phyloP scores from a whole-genome alignment of 805 yeast species.

The Teunomyces cretensis region DNA sequence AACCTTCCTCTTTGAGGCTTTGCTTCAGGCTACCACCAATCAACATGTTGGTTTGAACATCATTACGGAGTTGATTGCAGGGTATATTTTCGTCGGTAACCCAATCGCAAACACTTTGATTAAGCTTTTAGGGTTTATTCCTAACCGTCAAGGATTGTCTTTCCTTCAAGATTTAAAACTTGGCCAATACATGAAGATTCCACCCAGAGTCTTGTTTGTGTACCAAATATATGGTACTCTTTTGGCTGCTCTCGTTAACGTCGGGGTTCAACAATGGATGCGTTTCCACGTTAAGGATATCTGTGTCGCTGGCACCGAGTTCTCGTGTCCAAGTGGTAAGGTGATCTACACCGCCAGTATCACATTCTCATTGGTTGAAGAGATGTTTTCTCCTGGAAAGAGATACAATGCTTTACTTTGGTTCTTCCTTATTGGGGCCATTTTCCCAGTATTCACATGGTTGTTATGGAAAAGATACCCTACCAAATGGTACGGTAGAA shows the following conservation, averaged over 20 bases:
- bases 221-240: conserved; percentile 19
- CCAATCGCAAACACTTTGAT: conserved; percentile 20
- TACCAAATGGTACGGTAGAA: conserved; percentile 18
- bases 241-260: conserved; percentile 20
- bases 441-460: conserved; percentile 21
- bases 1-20: conserved; percentile 17
- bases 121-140: conserved; percentile 18
- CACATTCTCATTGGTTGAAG: conserved; percentile 40
- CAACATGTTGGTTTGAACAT: conserved; percentile 19
- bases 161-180: conserved; percentile 18
- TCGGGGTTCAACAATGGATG: conserved; percentile 25
- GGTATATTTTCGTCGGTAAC: conserved; percentile 17
- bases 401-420: conserved; percentile 28
- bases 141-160: conserved; percentile 18
- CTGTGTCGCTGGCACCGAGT: conserved; percentile 16
- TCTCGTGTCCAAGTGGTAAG: conserved; percentile 19
- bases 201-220: conserved; percentile 17
- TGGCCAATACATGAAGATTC: conserved; percentile 21
- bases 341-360: conserved; percentile 19
- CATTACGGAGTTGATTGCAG: conserved; percentile 18
- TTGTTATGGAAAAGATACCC: conserved; percentile 13
- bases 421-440: conserved; percentile 34
- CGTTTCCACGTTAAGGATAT: conserved; percentile 17
- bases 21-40: conserved; percentile 19
- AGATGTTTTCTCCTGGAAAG: conserved; percentile 28